Conservation (phyloP, 106 monocot genomes). For the Posidonia australis region DNA sequence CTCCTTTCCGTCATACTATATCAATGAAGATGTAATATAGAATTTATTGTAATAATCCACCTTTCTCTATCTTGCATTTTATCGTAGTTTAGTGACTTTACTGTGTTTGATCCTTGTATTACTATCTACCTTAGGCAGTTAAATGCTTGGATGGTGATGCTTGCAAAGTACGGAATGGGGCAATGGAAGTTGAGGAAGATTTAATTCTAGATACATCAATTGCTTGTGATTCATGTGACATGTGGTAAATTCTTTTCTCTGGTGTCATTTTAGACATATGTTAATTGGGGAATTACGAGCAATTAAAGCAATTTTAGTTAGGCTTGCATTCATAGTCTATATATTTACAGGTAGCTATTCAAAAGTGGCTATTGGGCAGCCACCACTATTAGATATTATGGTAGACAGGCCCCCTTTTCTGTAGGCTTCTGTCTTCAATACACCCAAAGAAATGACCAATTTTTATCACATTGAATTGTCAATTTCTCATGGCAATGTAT, state of each 20-base stretch:
- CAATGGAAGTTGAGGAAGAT: constrained; percentile 34
- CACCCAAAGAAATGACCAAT: not conserved
- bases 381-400: no score
- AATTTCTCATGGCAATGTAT: not conserved
- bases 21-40: constrained; percentile 82
- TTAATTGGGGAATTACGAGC: not conserved
- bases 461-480: not conserved
- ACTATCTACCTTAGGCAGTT: constrained; percentile 50
- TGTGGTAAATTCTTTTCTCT: constrained; percentile 39
- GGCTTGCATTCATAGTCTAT: no score
- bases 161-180: constrained; percentile 66
- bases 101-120: not conserved
- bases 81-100: not conserved
- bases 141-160: constrained; percentile 73
- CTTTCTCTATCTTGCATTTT: not conserved
- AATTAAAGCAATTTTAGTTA: not conserved
- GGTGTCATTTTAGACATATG: not conserved
- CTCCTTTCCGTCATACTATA: constrained; percentile 91
- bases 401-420: no score
- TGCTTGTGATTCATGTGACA: constrained; percentile 99
- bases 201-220: constrained; percentile 77
- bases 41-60: not conserved
- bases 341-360: no score
- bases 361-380: no score
- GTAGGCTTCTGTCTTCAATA: not conserved